Evolutionary conservation across 805 yeast genomes (phyloP).

Genomic region (Ogataea nakhonphanomensis): DNA sequence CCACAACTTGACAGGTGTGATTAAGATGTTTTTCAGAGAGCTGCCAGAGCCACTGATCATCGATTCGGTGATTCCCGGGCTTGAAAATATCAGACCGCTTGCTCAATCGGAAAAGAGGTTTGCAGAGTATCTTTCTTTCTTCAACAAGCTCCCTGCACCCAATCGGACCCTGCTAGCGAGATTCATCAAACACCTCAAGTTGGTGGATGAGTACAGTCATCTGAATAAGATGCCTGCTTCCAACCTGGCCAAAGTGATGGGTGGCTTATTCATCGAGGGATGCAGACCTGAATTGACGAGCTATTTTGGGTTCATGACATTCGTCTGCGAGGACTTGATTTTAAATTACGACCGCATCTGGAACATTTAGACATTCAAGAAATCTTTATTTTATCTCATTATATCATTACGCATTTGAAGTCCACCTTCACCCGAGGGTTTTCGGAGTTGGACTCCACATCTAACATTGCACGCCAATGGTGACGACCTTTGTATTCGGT

Average conservation of each 20-base stretch:
- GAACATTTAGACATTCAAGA: background rate
- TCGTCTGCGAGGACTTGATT: constrained; percentile 49
- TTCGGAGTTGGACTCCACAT: constrained; percentile 62
- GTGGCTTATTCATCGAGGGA: constrained; percentile 58
- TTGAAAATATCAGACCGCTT: constrained; percentile 38
- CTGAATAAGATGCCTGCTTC: constrained; percentile 84
- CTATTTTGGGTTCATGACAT: constrained; percentile 54
- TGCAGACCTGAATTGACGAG: constrained; percentile 44
- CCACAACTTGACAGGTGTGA: constrained; percentile 84
- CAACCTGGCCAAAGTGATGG: constrained; percentile 86
- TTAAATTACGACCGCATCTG: constrained; percentile 40
- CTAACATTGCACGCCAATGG: constrained; percentile 63
- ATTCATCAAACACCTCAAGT: constrained; percentile 64
- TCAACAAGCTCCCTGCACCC: constrained; percentile 50
- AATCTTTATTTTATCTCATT: background rate
- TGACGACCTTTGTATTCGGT: constrained; percentile 45
- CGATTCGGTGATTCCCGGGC: constrained; percentile 57
- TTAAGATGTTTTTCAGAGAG: constrained; percentile 79
- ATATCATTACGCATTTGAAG: constrained; percentile 36
- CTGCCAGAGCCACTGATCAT: constrained; percentile 82
- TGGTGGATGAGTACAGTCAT: constrained; percentile 62
- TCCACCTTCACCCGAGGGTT: constrained; percentile 66
- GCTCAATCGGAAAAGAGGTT: constrained; percentile 26
- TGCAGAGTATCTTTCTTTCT: constrained; percentile 22
- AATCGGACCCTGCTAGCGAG: constrained; percentile 68